Evolutionary conservation across 2,329 filamentous ascomycete species (phyloP).

Genomic region (Leptodontidium sp.): DNA sequence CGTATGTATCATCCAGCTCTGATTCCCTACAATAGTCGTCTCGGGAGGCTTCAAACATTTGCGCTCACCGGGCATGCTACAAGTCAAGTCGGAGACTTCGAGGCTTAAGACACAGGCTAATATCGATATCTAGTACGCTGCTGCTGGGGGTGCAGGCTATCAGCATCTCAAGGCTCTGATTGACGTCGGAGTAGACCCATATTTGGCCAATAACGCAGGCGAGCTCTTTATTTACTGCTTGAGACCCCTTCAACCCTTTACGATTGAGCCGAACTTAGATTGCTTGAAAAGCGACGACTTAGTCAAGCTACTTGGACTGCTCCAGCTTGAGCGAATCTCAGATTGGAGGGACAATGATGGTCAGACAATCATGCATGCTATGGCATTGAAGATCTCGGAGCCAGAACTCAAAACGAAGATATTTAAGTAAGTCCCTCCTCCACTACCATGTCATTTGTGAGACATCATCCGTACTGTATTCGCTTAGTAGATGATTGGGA

Average conservation of each 20-base stretch:
- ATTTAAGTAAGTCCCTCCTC: slow-evolving; percentile 26
- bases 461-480: neutral
- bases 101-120: neutral
- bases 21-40: too few species aligned
- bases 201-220: slow-evolving; percentile 22
- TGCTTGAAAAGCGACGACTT: slow-evolving; percentile 7
- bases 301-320: slow-evolving; percentile 12
- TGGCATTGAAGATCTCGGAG: slow-evolving; percentile 27
- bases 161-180: slow-evolving; percentile 16
- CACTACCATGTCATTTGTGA: neutral
- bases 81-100: neutral
- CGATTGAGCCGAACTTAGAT: slow-evolving; percentile 26
- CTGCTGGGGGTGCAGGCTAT: slow-evolving; percentile 20
- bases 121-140: slow-evolving; percentile 12
- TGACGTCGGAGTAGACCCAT: slow-evolving; percentile 21
- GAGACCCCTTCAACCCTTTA: slow-evolving; percentile 20
- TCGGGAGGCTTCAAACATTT: too few species aligned
- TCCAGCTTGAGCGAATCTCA: slow-evolving; percentile 1
- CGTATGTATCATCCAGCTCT: neutral
- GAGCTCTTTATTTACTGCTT: slow-evolving; percentile 28
- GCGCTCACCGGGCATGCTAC: neutral
- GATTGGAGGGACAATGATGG: slow-evolving; percentile 27
- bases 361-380: slow-evolving; percentile 16
- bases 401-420: slow-evolving; percentile 25
- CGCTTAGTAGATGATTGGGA: neutral